These are phyloP conservation scores for Nicotiana benthamiana DNA, from an alignment of 257 asterid species.

Conservation along the genomic window DNA sequence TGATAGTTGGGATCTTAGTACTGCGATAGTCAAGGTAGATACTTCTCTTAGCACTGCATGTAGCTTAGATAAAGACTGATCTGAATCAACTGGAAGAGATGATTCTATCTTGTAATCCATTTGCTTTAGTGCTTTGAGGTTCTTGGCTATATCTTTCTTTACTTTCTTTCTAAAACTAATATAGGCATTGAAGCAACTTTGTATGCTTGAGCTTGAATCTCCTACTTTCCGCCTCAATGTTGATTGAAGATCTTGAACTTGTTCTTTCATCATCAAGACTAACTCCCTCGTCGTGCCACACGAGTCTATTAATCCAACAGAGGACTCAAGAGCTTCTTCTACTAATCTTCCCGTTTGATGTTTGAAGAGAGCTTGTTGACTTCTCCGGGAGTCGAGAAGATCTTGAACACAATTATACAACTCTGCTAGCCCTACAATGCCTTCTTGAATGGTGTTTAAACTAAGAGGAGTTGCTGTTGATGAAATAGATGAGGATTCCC, in stretches of 20 bases:
- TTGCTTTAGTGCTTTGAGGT: conserved; percentile 22
- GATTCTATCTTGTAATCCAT: conserved; percentile 15
- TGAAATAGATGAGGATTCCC: conserved; percentile 1
- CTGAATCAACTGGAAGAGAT: not conserved
- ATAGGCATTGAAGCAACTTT: not conserved
- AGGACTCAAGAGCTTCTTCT: conserved; percentile 31
- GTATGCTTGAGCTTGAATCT: conserved; percentile 25
- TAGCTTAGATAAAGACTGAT: not conserved
- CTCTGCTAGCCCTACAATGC: conserved; percentile 33
- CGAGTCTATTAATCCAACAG: conserved; percentile 32
- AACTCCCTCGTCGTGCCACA: conserved; percentile 33
- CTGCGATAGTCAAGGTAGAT: not conserved
- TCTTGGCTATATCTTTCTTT: conserved; percentile 29
- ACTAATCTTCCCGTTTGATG: conserved; percentile 10
- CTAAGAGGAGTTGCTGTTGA: conserved; percentile 1
- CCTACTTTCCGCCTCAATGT: conserved; percentile 40
- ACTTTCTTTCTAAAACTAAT: conserved; percentile 28
- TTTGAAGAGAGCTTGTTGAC: conserved; percentile 7
- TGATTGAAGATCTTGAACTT: conserved; percentile 40
- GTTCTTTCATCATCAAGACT: conserved; percentile 34
- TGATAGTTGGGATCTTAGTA: not conserved
- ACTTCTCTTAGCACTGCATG: conserved; percentile 2
- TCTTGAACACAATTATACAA: conserved; percentile 34
- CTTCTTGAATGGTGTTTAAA: conserved; percentile 26
- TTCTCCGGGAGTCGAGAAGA: conserved; percentile 16